Evolutionary conservation across 2,329 filamentous ascomycete genomes (phyloP).

Genomic region (Ascocoryne sarcoides): DNA sequence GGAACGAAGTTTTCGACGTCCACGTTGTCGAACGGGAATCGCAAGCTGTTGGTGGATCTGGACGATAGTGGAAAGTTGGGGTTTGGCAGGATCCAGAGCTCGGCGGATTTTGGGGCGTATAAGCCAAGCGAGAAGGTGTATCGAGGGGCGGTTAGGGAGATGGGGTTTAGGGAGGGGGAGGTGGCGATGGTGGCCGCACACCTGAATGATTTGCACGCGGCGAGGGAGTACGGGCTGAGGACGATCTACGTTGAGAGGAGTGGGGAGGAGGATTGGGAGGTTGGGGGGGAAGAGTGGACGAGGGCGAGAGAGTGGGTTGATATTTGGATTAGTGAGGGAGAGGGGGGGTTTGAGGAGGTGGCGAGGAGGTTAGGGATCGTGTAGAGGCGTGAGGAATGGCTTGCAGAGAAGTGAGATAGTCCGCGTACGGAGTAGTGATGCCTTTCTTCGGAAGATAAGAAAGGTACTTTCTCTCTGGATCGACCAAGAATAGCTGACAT

Average conservation of each 20-base stretch:
- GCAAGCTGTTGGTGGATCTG: slow-evolving; percentile 57
- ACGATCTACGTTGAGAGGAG: slow-evolving; percentile 67
- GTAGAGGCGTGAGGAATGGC: slow-evolving; percentile 7
- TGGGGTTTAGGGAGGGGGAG: slow-evolving; percentile 46
- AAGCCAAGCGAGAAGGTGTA: slow-evolving; percentile 66
- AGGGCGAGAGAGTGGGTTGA: slow-evolving; percentile 55
- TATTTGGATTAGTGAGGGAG: slow-evolving; percentile 44
- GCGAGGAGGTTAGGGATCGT: slow-evolving; percentile 38
- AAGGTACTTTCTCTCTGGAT: too few relatives aligned
- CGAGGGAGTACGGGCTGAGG: slow-evolving; percentile 53
- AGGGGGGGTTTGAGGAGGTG: slow-evolving; percentile 44
- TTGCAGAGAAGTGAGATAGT: neutral
- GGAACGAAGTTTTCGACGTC: slow-evolving; percentile 46
- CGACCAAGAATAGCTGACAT: too few relatives aligned
- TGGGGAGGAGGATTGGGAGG: slow-evolving; percentile 54
- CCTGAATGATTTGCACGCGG: slow-evolving; percentile 58
- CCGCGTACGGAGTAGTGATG: too few relatives aligned
- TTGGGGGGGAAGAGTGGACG: slow-evolving; percentile 41
- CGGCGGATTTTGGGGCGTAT: slow-evolving; percentile 64
- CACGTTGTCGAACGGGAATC: slow-evolving; percentile 70
- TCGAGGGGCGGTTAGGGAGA: slow-evolving; percentile 51
- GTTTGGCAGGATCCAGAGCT: slow-evolving; percentile 55
- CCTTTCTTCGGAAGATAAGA: too few relatives aligned
- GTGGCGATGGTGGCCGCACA: slow-evolving; percentile 75
- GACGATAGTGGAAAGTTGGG: slow-evolving; percentile 46